These are phyloP conservation scores for Boletus rufocinnamomeus DNA, from an alignment of 768 basidiomycete genomes.

Conservation along the genomic window DNA sequence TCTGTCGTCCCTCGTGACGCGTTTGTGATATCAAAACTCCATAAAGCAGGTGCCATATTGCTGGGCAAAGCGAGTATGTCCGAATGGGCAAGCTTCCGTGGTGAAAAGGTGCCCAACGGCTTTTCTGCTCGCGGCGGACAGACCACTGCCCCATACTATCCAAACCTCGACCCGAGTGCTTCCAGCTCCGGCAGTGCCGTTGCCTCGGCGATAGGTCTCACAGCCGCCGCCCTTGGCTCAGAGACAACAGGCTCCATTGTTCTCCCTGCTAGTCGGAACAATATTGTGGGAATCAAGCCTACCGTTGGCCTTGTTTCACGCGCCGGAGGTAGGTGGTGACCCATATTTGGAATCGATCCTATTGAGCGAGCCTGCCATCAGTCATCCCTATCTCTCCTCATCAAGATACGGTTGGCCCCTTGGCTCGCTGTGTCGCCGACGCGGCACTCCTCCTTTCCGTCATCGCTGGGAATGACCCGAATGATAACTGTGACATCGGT, in stretches of 20 bases:
- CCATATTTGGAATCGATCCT: not conserved
- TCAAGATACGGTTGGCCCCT: conserved; percentile 43
- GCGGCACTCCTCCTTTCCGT: conserved; percentile 40
- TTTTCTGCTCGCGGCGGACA: conserved; percentile 52
- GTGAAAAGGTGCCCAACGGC: conserved; percentile 37
- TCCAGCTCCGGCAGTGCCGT: conserved; percentile 49
- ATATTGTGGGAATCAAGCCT: conserved; percentile 47
- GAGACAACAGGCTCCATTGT: conserved; percentile 53
- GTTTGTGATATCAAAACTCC: conserved; percentile 33
- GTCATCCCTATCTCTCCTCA: conserved; percentile 47
- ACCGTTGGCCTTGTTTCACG: conserved; percentile 45
- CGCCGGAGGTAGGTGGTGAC: conserved; percentile 35
- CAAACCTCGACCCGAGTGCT: conserved; percentile 42
- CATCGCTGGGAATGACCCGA: conserved; percentile 47
- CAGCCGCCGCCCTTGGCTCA: conserved; percentile 44
- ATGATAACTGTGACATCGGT: conserved; percentile 40
- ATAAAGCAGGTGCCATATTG: conserved; percentile 38
- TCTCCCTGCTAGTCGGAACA: conserved; percentile 44
- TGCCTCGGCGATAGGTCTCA: conserved; percentile 45
- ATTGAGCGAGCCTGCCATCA: conserved; percentile 25
- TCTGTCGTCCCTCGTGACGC: conserved; percentile 40
- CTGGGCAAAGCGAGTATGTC: conserved; percentile 45
- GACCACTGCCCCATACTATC: conserved; percentile 43
- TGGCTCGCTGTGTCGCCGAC: conserved; percentile 40
- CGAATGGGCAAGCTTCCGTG: conserved; percentile 47